Conservation (phyloP, 2,329 filamentous ascomycete genomes). For the Stemphylium lycopersici region DNA sequence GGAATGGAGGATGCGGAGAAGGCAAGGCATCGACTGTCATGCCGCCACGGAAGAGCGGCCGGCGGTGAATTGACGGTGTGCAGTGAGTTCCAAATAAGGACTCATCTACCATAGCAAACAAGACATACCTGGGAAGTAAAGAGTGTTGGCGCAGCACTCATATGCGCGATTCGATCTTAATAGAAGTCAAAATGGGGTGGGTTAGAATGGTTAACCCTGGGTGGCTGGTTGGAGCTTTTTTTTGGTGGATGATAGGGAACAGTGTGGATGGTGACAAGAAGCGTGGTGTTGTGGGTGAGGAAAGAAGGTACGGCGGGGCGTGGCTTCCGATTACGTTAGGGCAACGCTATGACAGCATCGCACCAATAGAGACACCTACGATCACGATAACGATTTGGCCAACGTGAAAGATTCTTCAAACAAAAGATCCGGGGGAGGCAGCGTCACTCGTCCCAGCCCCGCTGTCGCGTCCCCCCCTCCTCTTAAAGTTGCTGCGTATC, state of each 20-base stretch:
- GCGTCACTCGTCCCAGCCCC: background rate
- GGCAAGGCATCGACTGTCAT: constrained; percentile 12
- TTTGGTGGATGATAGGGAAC: background rate
- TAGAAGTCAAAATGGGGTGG: constrained; percentile 35
- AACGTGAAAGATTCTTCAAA: constrained; percentile 3
- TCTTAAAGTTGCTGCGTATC: background rate
- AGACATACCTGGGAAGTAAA: constrained; percentile 61
- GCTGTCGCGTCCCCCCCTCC: background rate
- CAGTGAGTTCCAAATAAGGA: constrained; percentile 41
- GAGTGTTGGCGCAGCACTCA: constrained; percentile 58
- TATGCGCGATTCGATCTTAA: constrained; percentile 44
- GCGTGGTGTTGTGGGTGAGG: background rate
- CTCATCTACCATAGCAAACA: constrained; percentile 16
- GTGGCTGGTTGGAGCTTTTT: background rate
- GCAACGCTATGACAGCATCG: constrained; percentile 1
- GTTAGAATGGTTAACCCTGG: background rate
- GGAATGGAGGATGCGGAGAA: constrained; percentile 3
- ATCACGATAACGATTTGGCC: constrained; percentile 1
- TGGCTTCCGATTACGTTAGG: constrained; percentile 4
- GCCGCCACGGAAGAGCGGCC: constrained; percentile 10
- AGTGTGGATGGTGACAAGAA: background rate
- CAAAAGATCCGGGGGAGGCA: background rate
- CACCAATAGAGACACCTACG: background rate
- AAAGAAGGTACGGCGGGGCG: constrained; percentile 1
- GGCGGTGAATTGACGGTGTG: constrained; percentile 39